Evolutionary conservation across 345 rosid genomes (phyloP).

Genomic region (Lepidium sativum): DNA sequence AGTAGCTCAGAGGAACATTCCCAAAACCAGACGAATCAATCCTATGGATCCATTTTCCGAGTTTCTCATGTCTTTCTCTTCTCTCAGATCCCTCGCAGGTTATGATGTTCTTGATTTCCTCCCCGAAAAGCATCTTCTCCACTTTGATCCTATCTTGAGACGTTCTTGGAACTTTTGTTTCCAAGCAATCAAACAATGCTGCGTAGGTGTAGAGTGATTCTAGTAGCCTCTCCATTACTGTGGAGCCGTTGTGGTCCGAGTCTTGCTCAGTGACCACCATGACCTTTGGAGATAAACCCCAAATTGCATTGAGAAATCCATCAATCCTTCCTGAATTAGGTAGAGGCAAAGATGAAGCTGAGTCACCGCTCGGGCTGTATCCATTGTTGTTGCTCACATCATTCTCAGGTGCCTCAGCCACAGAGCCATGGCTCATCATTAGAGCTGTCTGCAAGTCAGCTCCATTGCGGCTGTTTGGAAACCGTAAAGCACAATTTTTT

Average conservation of each 20-base stretch:
- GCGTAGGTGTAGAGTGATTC: constrained; percentile 80
- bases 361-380: constrained; percentile 61
- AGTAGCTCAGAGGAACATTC: constrained; percentile 58
- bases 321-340: constrained; percentile 42
- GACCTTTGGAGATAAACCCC: constrained; percentile 69
- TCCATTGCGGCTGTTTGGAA: constrained; percentile 37
- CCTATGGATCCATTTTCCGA: constrained; percentile 79
- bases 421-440: constrained; percentile 38
- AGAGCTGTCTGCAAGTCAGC: constrained; percentile 41
- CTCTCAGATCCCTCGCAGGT: constrained; percentile 79
- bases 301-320: constrained; percentile 46
- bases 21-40: constrained; percentile 68
- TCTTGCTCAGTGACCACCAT: constrained; percentile 82
- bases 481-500: constrained; percentile 32
- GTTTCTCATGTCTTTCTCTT: constrained; percentile 84
- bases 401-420: constrained; percentile 57
- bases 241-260: constrained; percentile 60
- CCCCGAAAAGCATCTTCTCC: constrained; percentile 87
- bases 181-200: constrained; percentile 83
- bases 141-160: constrained; percentile 66
- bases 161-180: constrained; percentile 61
- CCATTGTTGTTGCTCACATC: constrained; percentile 42
- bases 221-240: constrained; percentile 74
- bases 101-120: constrained; percentile 82
- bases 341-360: constrained; percentile 56